These are phyloP conservation scores for Eimeria sp. DNA, from an alignment of 169 alveolate species.

Conservation along the genomic window DNA sequence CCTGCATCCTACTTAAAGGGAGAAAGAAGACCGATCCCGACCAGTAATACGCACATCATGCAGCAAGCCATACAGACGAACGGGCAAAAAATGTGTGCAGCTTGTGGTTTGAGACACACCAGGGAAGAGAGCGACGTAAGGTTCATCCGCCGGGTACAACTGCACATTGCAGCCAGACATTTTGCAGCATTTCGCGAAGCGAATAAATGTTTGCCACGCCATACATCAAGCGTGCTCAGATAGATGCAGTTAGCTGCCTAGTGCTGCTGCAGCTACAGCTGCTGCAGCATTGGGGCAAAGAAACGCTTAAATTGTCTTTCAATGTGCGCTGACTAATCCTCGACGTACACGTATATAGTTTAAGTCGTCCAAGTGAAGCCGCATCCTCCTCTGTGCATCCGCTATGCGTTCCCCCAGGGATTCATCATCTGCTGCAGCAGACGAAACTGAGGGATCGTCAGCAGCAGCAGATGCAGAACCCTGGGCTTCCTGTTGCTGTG, in stretches of 20 bases:
- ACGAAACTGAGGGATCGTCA: background rate
- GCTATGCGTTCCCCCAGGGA: slow-evolving; percentile 47
- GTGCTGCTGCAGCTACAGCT: background rate
- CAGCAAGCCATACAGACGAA: background rate
- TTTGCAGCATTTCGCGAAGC: background rate
- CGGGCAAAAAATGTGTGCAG: background rate
- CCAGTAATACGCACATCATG: background rate
- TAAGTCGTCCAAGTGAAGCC: slow-evolving; percentile 57
- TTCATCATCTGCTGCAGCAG: background rate
- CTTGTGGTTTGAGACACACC: background rate
- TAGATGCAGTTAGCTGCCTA: background rate
- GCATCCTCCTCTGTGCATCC: slow-evolving; percentile 56
- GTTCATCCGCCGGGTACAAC: slow-evolving; percentile 76
- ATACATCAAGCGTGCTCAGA: background rate
- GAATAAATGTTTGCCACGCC: background rate
- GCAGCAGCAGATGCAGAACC: background rate
- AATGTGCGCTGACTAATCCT: background rate
- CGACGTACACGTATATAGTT: slow-evolving; percentile 49
- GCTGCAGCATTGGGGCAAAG: background rate
- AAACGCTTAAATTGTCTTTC: background rate
- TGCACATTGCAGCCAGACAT: background rate
- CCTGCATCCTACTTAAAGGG: background rate
- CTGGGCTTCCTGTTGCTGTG: slow-evolving; percentile 25
- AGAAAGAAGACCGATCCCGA: background rate
- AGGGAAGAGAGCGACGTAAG: slow-evolving; percentile 80